Conservation (phyloP, 2,329 filamentous ascomycete species). For the Cercospora berteroae region DNA sequence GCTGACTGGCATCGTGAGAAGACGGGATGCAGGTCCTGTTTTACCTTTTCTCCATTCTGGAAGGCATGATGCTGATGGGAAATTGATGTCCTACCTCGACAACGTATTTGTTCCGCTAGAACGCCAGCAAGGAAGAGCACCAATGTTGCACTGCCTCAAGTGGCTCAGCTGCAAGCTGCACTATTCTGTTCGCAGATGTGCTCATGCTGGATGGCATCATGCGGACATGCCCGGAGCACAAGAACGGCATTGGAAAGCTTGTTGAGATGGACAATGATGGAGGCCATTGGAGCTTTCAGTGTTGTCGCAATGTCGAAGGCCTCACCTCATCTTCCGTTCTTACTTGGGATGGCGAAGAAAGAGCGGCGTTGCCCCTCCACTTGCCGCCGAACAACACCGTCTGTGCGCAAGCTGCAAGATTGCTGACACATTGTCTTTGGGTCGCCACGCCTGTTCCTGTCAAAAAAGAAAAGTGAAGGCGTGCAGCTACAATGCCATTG, state of each 20-base stretch:
- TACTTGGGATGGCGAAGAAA: background rate
- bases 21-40: background rate
- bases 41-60: background rate
- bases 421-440: background rate
- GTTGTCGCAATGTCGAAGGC: background rate
- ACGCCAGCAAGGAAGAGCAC: background rate
- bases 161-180: constrained; percentile 5
- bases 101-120: background rate
- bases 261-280: background rate
- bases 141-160: constrained; percentile 15
- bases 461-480: background rate
- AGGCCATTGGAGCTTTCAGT: background rate
- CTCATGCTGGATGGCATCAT: background rate
- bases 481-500: background rate
- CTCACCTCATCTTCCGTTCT: background rate
- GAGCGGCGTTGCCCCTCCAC: background rate
- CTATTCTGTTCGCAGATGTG: background rate
- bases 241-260: background rate
- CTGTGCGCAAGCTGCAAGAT: background rate
- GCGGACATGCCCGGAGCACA: background rate
- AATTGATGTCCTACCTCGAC: background rate
- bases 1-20: constrained; percentile 14
- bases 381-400: background rate
- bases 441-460: background rate
- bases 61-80: background rate